Base-by-base conservation (phyloP, 257 asterid species). In the Dorcoceras hygrometricum region DNA sequence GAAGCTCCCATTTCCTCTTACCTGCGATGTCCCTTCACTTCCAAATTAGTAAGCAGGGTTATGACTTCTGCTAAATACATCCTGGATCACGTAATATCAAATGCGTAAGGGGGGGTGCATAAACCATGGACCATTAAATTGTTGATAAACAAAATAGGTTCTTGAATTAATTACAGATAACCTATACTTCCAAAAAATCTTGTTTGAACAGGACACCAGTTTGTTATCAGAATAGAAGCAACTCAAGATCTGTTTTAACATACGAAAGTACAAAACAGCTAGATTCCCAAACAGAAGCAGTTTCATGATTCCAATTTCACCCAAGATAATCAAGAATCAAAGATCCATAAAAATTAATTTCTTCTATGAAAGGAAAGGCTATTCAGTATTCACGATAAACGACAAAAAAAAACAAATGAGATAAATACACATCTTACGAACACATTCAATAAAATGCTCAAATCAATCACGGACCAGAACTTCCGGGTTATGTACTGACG, bases 1-100 rank as follows among this genome's bases (percentile, higher is more conserved):
- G 96, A 76, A 48, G 90, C 95, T 71, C 99, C 99, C 99, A 94
- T 94, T 69, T 60, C 3, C 53, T 46, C 53, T 46, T 16, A 4
- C 53, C 22, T 46, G 19, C 20, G 20, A 46, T 16, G 53, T 20
- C 53, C 53, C 53, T 12, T 46, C 16, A 46, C 14, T 46, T 16
- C 20, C 53, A 46, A 46, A 46, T 46, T 39, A 14, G 75, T 72
- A 69, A 60, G 57, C 32, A 11, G 69, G 31, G 20, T 62, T 68
- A 66, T 59, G 62, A 31, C 59, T 69, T 43, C 23, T 54, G 59
- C 24, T 50, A 46, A 70, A 67, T 26, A 28, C 62, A 65, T 57
- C 77, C 78, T 6, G 59, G 8, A 36, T 25, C 60, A 62, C 16
- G 57, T 19, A 64, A 62, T 60, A 71, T 6, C 8, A 31, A 31